Percentiles rank a stretch among this genome's conserved stretches.
These are phyloP conservation scores for Rhizophagus clarus DNA, from an alignment of 192 early-diverging fungal species.

Conservation along the genomic window DNA sequence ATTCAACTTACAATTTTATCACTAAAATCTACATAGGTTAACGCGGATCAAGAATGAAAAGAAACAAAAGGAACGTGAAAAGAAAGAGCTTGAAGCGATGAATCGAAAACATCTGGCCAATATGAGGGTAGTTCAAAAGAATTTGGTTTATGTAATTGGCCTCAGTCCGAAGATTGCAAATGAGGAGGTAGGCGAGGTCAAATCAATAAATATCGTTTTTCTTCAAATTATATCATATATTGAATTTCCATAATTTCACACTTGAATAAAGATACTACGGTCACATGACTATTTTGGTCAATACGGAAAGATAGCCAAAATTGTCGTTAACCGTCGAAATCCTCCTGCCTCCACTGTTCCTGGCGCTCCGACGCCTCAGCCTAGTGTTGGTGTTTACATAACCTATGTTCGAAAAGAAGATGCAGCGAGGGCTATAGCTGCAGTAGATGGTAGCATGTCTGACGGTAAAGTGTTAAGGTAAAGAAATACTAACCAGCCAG, in stretches of 20 bases:
- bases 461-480: constrained; percentile 86
- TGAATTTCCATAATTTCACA: constrained; percentile 2
- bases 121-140: constrained; percentile 95
- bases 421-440: constrained; percentile 89
- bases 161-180: constrained; percentile 81
- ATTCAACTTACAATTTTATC: background rate
- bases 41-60: constrained; percentile 58
- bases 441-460: constrained; percentile 86
- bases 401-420: constrained; percentile 92
- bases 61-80: constrained; percentile 85
- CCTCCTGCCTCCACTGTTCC: constrained; percentile 41
- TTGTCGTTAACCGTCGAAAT: constrained; percentile 88
- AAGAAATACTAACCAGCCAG: background rate
- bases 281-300: constrained; percentile 96
- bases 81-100: constrained; percentile 83
- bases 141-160: constrained; percentile 96
- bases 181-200: constrained; percentile 72
- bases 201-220: background rate
- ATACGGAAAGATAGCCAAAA: constrained; percentile 93
- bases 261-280: constrained; percentile 63
- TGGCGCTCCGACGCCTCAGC: constrained; percentile 41
- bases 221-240: constrained; percentile 14
- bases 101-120: constrained; percentile 81
- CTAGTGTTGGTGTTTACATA: constrained; percentile 85
- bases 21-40: constrained; percentile 32